These are phyloP conservation scores for Aspergillus puulaauensis DNA, from an alignment of 2,329 filamentous ascomycete genomes.

Conservation along the genomic window DNA sequence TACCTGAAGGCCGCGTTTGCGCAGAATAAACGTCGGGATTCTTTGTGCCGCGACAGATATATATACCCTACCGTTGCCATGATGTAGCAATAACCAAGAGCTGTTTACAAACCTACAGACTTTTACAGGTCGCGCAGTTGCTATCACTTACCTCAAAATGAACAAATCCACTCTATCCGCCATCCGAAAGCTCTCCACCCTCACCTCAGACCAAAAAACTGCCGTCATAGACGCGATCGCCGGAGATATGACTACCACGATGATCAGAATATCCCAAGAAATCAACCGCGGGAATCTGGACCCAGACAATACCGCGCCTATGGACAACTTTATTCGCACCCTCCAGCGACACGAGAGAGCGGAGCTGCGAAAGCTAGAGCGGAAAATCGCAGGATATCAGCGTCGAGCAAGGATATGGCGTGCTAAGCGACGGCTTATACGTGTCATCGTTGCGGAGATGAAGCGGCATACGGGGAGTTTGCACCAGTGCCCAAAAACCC, in stretches of 20 bases:
- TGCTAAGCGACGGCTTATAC: conserved; percentile 21
- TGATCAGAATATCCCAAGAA: conserved; percentile 30
- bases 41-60: neutral
- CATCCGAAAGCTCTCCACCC: conserved; percentile 13
- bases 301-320: conserved; percentile 21
- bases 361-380: conserved; percentile 20
- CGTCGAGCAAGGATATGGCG: conserved; percentile 16
- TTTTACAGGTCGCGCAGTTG: neutral
- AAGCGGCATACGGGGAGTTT: conserved; percentile 13
- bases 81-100: neutral
- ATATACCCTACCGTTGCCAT: neutral
- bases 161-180: neutral
- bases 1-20: neutral
- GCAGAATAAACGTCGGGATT: neutral
- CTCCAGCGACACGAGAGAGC: conserved; percentile 23
- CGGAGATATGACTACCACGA: conserved; percentile 29
- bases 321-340: conserved; percentile 27
- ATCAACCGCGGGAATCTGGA: conserved; percentile 24
- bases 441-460: conserved; percentile 21
- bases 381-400: conserved; percentile 17
- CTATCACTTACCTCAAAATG: neutral
- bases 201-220: conserved; percentile 21
- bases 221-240: conserved; percentile 27
- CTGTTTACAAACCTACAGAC: neutral
- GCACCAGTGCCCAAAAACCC: neutral